Evolutionary conservation across 805 yeast genomes (phyloP), one percentile per base, ranked within the genome.

Genomic region (Starmerella bombicola): DNA sequence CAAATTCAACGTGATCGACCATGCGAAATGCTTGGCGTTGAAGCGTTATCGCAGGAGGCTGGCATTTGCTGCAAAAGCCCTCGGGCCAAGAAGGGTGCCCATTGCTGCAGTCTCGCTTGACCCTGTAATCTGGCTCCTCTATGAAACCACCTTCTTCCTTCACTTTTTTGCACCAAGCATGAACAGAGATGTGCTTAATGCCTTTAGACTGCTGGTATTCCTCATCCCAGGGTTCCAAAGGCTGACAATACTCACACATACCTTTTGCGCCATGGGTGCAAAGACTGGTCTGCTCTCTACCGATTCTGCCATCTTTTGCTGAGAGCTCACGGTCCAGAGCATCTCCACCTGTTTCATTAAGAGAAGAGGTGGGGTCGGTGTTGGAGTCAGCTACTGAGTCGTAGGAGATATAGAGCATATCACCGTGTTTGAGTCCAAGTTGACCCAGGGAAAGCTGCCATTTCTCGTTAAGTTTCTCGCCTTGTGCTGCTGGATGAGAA

Each of bases 191-290:
- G 60, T 88, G 97, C 59, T 91, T 91, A 57, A 88, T 83, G 29
- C 73, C 76, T 47, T 85, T 67, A 47, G 76, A 78, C 36, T 72
- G 72, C 48, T 77, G 78, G 57, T 85, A 88, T 18, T 69, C 73
- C 48, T 69, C 70, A 59, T 91, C 95, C 83, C 88, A 91, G 2
- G 98, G 97, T 26, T 95, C 95, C 38, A 91, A 63, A 0, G 97
- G 95, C 25, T 93, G 76, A 59, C 97, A 91, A 57, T 85, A 84
- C 55, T 91, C 98, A 60, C 98, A 91, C 97, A 91, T 91, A 2
- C 97, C 99, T 52, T 78, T 79, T 29, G 78, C 88, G 3, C 88
- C 80, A 58, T 91, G 98, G 45, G 78, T 73, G 60, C 98, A 88
- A 46, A 85, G 64, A 18, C 54, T 44, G 1, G 83, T 72, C 47